A percentile compares a stretch with the other conserved stretches of the same genome.
Conservation (phyloP, 1,284 basidiomycete genomes). For the Waitea zeae region DNA sequence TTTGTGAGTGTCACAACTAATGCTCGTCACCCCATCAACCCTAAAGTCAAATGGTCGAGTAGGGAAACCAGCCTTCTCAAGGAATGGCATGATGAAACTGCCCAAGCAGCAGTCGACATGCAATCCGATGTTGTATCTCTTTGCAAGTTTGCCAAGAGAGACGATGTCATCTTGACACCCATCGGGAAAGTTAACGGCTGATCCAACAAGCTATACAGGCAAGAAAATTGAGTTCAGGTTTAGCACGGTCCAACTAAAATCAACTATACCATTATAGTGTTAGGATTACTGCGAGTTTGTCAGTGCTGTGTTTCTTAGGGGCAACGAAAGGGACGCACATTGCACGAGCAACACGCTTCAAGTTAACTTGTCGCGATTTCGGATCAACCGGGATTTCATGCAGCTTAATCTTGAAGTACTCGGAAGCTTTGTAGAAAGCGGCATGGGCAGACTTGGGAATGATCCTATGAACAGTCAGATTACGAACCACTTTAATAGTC, state of each 20-base stretch:
- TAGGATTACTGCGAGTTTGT: slow-evolving; percentile 37
- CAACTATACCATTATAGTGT: slow-evolving; percentile 57
- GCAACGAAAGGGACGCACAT: slow-evolving; percentile 61
- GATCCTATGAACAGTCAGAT: slow-evolving; percentile 37
- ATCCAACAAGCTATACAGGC: slow-evolving; percentile 67
- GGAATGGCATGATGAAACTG: slow-evolving; percentile 83
- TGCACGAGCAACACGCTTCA: slow-evolving; percentile 67
- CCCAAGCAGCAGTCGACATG: slow-evolving; percentile 94
- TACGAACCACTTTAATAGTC: too few relatives aligned
- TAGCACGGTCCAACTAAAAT: background rate
- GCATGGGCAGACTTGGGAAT: slow-evolving; percentile 81
- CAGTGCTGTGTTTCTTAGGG: background rate
- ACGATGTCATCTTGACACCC: slow-evolving; percentile 84
- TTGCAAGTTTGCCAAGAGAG: slow-evolving; percentile 63
- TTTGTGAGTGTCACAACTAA: slow-evolving; percentile 91
- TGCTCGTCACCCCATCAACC: slow-evolving; percentile 78
- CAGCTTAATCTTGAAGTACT: slow-evolving; percentile 87
- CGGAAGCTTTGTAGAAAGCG: slow-evolving; percentile 87
- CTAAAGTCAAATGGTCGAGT: slow-evolving; percentile 63
- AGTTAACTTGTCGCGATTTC: slow-evolving; percentile 63
- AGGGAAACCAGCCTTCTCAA: slow-evolving; percentile 37
- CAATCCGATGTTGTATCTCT: slow-evolving; percentile 62
- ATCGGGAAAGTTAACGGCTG: slow-evolving; percentile 85
- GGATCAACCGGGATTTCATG: slow-evolving; percentile 81
- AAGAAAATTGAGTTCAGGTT: background rate